phyloP scores from a whole-genome alignment of 2,329 filamentous ascomycete genomes.

The Hirsutella rhossiliensis region DNA sequence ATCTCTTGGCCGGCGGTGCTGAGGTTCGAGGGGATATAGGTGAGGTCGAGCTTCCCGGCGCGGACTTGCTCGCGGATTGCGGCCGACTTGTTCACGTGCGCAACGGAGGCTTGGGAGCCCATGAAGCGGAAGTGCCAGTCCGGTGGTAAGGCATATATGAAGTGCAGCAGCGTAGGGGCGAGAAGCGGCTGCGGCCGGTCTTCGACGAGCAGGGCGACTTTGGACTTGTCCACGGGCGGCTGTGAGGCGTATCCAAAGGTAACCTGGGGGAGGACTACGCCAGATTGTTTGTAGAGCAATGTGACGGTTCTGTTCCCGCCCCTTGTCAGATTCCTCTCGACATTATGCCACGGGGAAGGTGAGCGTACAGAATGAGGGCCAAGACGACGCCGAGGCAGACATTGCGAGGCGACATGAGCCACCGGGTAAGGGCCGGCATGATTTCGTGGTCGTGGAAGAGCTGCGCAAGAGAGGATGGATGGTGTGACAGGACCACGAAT shows the following conservation, averaged over 20 bases:
- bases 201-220: constrained; percentile 41
- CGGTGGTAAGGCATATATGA: constrained; percentile 41
- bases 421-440: too few species aligned
- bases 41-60: constrained; percentile 37
- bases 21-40: constrained; percentile 38
- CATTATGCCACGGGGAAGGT: too few species aligned
- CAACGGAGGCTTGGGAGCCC: constrained; percentile 34
- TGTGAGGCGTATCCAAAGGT: background rate
- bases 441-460: too few species aligned
- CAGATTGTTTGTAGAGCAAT: background rate
- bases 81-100: constrained; percentile 28
- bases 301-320: too few species aligned
- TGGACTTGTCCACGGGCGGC: background rate
- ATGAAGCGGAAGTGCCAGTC: constrained; percentile 48
- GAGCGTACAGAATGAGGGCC: too few species aligned
- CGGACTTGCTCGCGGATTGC: constrained; percentile 31
- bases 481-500: too few species aligned
- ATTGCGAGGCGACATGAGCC: too few species aligned
- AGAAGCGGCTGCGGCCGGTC: constrained; percentile 28
- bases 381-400: too few species aligned
- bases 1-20: constrained; percentile 37
- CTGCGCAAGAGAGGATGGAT: too few species aligned
- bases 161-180: constrained; percentile 41
- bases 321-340: too few species aligned
- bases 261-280: too few species aligned